Conservation (phyloP, 23 red algal species). For the Agarophyton chilense region DNA sequence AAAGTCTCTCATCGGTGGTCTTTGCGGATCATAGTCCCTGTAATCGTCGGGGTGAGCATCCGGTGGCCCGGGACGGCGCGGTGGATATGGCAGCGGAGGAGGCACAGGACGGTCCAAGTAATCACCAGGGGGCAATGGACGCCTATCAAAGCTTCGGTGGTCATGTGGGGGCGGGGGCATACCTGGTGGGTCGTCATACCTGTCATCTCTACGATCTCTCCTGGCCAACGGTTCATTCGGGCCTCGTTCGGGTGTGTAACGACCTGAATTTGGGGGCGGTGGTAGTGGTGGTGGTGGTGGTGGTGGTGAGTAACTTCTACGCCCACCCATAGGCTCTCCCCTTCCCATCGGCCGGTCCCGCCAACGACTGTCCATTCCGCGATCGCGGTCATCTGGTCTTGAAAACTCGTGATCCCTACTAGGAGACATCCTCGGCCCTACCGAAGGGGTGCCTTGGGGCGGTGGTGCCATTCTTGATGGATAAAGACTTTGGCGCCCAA, state of each 20-base stretch:
- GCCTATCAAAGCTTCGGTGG: constrained; percentile 2
- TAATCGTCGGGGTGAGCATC: not conserved
- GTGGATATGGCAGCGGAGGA: not conserved
- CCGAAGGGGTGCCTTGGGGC: not conserved
- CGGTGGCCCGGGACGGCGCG: not conserved
- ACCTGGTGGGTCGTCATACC: not conserved
- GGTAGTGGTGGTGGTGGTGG: no score
- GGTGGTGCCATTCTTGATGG: constrained; percentile 5
- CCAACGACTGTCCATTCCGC: constrained; percentile 7
- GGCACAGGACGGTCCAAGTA: not conserved
- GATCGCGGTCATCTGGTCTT: not conserved
- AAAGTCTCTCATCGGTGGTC: constrained; percentile 20
- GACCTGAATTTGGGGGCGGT: not conserved
- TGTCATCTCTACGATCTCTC: not conserved
- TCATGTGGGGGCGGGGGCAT: not conserved
- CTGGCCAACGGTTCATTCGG: not conserved
- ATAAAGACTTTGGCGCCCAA: not conserved
- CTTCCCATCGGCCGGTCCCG: not conserved
- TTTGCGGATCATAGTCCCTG: not conserved
- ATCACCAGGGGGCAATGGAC: not conserved
- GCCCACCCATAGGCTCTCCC: not conserved
- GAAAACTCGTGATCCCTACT: not conserved
- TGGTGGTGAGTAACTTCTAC: no score
- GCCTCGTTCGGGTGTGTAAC: not conserved
- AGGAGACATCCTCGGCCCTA: not conserved